Evolutionary conservation across 495 filamentous ascomycete genomes (phyloP).

Genomic region (Chaetomium cochliodes): DNA sequence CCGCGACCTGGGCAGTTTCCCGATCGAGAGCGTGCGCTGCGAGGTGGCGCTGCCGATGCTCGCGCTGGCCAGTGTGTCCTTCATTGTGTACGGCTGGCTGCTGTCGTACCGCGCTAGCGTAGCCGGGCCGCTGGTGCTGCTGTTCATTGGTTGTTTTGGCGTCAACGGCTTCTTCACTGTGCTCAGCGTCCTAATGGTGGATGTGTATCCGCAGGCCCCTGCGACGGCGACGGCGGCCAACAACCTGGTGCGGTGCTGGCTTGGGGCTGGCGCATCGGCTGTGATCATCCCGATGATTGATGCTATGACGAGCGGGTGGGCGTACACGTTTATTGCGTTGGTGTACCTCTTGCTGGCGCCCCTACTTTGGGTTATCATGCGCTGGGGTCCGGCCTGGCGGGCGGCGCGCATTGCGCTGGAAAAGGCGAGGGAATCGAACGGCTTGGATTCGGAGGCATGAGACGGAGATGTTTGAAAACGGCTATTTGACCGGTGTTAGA

Average conservation of each 20-base stretch:
- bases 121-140: constrained; percentile 44
- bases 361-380: constrained; percentile 46
- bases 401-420: constrained; percentile 16
- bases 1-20: constrained; percentile 53
- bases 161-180: constrained; percentile 51
- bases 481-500: too few relatives aligned
- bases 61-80: constrained; percentile 35
- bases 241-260: constrained; percentile 64
- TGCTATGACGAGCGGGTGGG: constrained; percentile 65
- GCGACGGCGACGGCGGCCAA: constrained; percentile 67
- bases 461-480: neutral
- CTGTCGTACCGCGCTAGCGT: constrained; percentile 41
- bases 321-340: constrained; percentile 62
- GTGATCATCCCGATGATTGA: constrained; percentile 63
- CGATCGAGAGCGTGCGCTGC: constrained; percentile 62
- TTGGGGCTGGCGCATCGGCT: constrained; percentile 66
- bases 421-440: neutral
- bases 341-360: constrained; percentile 55
- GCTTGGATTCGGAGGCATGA: neutral
- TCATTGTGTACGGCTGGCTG: constrained; percentile 58
- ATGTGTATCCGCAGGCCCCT: constrained; percentile 60
- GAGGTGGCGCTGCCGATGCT: constrained; percentile 53
- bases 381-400: constrained; percentile 42
- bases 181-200: constrained; percentile 57
- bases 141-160: constrained; percentile 53